Conservation (phyloP, 2,329 filamentous ascomycete species). For the Colletotrichum lentis region DNA sequence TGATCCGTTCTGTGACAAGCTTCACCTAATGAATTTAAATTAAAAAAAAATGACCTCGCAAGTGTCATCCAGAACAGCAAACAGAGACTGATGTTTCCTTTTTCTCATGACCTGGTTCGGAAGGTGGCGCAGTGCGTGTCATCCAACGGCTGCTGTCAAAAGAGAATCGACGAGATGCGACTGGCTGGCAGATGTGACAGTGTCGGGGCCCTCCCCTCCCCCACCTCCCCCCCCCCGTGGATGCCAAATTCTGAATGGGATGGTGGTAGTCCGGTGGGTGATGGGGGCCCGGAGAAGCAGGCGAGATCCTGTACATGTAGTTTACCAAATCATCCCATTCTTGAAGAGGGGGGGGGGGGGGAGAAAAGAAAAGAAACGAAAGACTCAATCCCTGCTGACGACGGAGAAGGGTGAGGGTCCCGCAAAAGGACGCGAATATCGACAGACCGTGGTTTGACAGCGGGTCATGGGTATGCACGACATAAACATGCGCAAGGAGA, state of each 20-base stretch:
- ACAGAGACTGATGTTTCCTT: slow-evolving; percentile 31
- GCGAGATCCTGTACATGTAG: slow-evolving; percentile 26
- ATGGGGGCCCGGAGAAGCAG: slow-evolving; percentile 19
- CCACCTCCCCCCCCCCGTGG: neutral
- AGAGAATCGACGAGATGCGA: slow-evolving; percentile 29
- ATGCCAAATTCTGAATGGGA: slow-evolving; percentile 26
- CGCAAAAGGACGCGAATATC: slow-evolving; percentile 29
- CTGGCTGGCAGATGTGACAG: slow-evolving; percentile 37
- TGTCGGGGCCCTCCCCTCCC: slow-evolving; percentile 12
- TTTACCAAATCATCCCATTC: slow-evolving; percentile 23
- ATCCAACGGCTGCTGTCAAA: slow-evolving; percentile 33
- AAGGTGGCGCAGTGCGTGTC: slow-evolving; percentile 30
- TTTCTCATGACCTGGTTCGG: slow-evolving; percentile 26
- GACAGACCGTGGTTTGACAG: slow-evolving; percentile 35
- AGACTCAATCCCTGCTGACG: slow-evolving; percentile 17
- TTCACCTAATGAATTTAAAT: slow-evolving; percentile 26
- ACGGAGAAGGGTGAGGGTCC: neutral
- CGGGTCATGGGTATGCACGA: slow-evolving; percentile 31
- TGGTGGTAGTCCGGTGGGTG: neutral
- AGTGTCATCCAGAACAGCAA: slow-evolving; percentile 36
- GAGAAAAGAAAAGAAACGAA: slow-evolving; percentile 9
- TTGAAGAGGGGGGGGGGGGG: neutral
- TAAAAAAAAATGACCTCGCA: slow-evolving; percentile 12
- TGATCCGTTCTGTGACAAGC: slow-evolving; percentile 29
- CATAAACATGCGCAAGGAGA: slow-evolving; percentile 27